Percentiles rank a stretch among this genome's conserved stretches.
Evolutionary conservation across 768 basidiomycete genomes (phyloP).

Genomic region (Tremella mesenterica): DNA sequence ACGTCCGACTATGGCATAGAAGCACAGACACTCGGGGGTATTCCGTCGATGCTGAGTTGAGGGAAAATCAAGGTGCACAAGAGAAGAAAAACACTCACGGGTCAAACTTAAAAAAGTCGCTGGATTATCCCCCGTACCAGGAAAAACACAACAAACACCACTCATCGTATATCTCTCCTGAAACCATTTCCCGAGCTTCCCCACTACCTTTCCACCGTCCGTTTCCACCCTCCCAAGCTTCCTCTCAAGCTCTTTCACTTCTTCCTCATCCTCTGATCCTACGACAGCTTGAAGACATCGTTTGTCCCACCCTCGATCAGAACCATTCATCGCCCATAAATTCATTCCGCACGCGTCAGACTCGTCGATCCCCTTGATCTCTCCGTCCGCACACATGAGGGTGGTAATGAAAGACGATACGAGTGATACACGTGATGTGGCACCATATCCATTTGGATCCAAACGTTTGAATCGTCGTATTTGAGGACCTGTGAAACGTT

Average conservation of each 20-base stretch:
- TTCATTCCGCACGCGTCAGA: constrained; percentile 88
- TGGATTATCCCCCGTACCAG: constrained; percentile 85
- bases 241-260: constrained; percentile 48
- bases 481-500: constrained; percentile 79
- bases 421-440: constrained; percentile 62
- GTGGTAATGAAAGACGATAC: constrained; percentile 77
- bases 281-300: constrained; percentile 55
- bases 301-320: constrained; percentile 59
- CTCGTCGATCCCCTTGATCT: constrained; percentile 71
- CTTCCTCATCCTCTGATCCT: constrained; percentile 51
- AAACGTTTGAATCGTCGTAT: constrained; percentile 57
- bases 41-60: background rate
- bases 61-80: background rate
- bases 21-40: background rate
- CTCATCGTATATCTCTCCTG: constrained; percentile 64
- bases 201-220: constrained; percentile 60
- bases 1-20: no score
- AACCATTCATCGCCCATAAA: constrained; percentile 64
- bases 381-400: constrained; percentile 59
- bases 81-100: constrained; percentile 25
- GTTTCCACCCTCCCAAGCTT: constrained; percentile 73
- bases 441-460: constrained; percentile 46
- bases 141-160: constrained; percentile 65
- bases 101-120: constrained; percentile 60
- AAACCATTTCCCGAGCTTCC: constrained; percentile 63